Conservation (phyloP, 805 yeast species). For the Komagataella ulmi region DNA sequence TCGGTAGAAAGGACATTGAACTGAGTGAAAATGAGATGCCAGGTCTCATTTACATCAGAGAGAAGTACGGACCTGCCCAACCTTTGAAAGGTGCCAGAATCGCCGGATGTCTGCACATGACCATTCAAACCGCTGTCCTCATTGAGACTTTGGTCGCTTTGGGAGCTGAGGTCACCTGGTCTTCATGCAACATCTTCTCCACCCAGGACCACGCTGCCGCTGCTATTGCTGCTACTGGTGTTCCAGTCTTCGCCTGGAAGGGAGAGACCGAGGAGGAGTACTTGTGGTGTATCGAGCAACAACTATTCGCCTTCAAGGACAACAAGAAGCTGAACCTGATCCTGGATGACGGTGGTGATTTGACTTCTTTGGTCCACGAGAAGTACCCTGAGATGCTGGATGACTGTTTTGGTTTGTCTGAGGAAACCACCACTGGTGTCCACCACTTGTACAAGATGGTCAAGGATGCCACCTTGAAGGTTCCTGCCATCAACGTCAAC, state of each 20-base stretch:
- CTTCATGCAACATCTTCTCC: constrained; percentile 98
- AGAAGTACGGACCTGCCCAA: constrained; percentile 79
- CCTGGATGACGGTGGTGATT: constrained; percentile 98
- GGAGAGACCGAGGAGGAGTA: constrained; percentile 99
- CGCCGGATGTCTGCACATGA: constrained; percentile 99
- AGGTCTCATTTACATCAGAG: constrained; percentile 96
- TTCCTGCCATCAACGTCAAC: constrained; percentile 98
- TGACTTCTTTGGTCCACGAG: constrained; percentile 92
- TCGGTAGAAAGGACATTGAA: constrained; percentile 99
- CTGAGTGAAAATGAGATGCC: constrained; percentile 99
- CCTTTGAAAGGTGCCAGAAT: constrained; percentile 97
- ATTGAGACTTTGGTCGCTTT: constrained; percentile 94
- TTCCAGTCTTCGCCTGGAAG: constrained; percentile 99
- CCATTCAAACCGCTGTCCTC: constrained; percentile 97
- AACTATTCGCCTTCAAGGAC: constrained; percentile 95
- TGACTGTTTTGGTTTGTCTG: constrained; percentile 91
- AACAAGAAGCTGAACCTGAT: constrained; percentile 89
- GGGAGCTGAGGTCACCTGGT: constrained; percentile 99
- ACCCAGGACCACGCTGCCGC: constrained; percentile 99
- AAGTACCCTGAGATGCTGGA: constrained; percentile 96
- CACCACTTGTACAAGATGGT: constrained; percentile 97
- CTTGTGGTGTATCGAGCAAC: constrained; percentile 98
- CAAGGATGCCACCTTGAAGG: constrained; percentile 79
- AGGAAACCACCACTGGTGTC: constrained; percentile 99
- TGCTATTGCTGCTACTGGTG: constrained; percentile 98